Evolutionary conservation across 371 early-diverging fungal species (phyloP).

Genomic region (Blakeslea trispora): DNA sequence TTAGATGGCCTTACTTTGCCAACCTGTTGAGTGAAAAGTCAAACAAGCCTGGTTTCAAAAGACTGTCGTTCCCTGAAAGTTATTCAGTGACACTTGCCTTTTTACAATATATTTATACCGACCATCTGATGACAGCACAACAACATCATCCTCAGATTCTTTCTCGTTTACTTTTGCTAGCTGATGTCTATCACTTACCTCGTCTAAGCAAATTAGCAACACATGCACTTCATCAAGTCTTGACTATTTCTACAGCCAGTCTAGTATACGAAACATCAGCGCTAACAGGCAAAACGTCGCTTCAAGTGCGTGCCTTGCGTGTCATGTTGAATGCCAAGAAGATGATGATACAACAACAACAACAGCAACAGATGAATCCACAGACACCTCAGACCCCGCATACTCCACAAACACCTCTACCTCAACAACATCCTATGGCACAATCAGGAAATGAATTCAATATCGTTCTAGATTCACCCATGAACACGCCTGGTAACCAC

Average conservation of each 20-base stretch:
- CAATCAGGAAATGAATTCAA: not conserved
- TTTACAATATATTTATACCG: conserved; percentile 74
- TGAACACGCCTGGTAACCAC: not conserved
- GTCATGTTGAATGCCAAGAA: conserved; percentile 66
- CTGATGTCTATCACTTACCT: conserved; percentile 64
- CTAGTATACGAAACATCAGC: conserved; percentile 69
- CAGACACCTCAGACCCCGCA: conserved; percentile 26
- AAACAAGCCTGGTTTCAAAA: conserved; percentile 21
- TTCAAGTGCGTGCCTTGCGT: conserved; percentile 65
- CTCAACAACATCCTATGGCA: conserved; percentile 45
- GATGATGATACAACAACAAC: conserved; percentile 59
- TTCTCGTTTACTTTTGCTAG: conserved; percentile 64
- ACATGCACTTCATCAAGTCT: conserved; percentile 68
- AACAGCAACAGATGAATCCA: conserved; percentile 34
- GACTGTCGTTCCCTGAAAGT: conserved; percentile 59
- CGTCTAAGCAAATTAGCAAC: conserved; percentile 60
- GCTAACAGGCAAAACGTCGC: conserved; percentile 56
- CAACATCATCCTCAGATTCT: conserved; percentile 62
- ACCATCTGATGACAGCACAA: conserved; percentile 69
- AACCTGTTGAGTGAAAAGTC: conserved; percentile 35
- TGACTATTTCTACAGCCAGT: conserved; percentile 69
- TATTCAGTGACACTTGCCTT: conserved; percentile 69
- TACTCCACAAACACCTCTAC: conserved; percentile 6
- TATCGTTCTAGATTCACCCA: conserved; percentile 3
- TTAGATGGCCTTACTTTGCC: conserved; percentile 71